Evolutionary conservation across 192 early-diverging fungal genomes (phyloP).

Genomic region (Coemansia sp.): DNA sequence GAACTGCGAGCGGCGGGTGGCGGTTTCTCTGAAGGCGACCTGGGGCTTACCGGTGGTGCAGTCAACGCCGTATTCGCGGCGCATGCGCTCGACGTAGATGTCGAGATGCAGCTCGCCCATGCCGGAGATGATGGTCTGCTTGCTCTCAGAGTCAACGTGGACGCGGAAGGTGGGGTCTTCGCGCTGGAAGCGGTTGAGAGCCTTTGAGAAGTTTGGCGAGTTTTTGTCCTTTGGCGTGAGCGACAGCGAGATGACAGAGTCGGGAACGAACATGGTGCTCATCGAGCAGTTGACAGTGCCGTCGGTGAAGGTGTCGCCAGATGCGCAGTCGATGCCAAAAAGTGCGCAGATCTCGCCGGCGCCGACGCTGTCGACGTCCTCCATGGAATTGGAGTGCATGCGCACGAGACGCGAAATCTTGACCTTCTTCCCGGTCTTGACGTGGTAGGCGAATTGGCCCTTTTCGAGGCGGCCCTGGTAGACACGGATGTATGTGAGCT

Average conservation of each 20-base stretch:
- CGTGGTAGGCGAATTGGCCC: slow-evolving; percentile 86
- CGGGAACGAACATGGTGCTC: slow-evolving; percentile 98
- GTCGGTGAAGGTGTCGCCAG: slow-evolving; percentile 96
- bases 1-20: slow-evolving; percentile 71
- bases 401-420: slow-evolving; percentile 95
- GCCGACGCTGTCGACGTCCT: slow-evolving; percentile 90
- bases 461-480: slow-evolving; percentile 91
- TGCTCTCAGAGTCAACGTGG: slow-evolving; percentile 74
- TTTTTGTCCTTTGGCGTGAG: slow-evolving; percentile 91
- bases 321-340: slow-evolving; percentile 96
- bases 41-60: slow-evolving; percentile 95
- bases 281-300: slow-evolving; percentile 80
- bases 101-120: slow-evolving; percentile 89
- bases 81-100: slow-evolving; percentile 98
- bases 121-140: slow-evolving; percentile 85
- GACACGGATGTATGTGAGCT: slow-evolving; percentile 95
- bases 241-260: slow-evolving; percentile 94
- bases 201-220: slow-evolving; percentile 64
- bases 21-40: slow-evolving; percentile 97
- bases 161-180: slow-evolving; percentile 88
- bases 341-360: slow-evolving; percentile 97
- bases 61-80: slow-evolving; percentile 94
- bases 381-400: slow-evolving; percentile 99
- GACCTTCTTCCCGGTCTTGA: slow-evolving; percentile 87
- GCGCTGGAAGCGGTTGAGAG: slow-evolving; percentile 77